These are phyloP conservation scores for Russula virescens DNA, from an alignment of 768 basidiomycete genomes.

Conservation along the genomic window DNA sequence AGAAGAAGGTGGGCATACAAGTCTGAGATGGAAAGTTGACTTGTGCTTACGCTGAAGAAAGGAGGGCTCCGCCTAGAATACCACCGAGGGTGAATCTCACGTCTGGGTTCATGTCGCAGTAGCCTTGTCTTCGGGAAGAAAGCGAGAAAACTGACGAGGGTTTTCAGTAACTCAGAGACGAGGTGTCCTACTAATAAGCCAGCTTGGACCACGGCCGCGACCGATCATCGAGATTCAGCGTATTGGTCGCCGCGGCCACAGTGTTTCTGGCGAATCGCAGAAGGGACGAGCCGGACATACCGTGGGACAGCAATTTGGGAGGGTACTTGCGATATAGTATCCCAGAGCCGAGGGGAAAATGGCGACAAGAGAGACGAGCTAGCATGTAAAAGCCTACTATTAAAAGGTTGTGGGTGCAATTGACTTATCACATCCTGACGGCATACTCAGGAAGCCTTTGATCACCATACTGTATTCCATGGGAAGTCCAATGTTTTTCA, in stretches of 20 bases:
- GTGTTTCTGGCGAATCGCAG: neutral
- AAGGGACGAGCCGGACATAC: too few species aligned
- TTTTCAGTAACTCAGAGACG: neutral
- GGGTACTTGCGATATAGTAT: neutral
- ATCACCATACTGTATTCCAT: too few species aligned
- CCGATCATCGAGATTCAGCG: neutral
- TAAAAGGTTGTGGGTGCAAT: too few species aligned
- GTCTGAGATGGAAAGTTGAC: neutral
- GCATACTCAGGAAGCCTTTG: too few species aligned
- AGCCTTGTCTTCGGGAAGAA: neutral
- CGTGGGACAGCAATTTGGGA: too few species aligned
- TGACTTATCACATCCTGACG: too few species aligned
- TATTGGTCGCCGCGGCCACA: neutral
- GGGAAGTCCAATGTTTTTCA: too few species aligned
- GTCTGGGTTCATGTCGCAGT: conserved; percentile 5
- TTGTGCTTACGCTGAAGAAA: conserved; percentile 12
- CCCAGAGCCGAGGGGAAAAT: too few species aligned
- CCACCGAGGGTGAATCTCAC: conserved; percentile 6
- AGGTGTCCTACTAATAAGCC: neutral
- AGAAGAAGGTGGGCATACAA: neutral
- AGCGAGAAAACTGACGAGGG: neutral
- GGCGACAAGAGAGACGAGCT: too few species aligned
- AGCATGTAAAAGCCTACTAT: too few species aligned
- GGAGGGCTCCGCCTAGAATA: conserved; percentile 3
- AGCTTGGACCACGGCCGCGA: neutral